phyloP scores from a whole-genome alignment of 306 rosid species.

The Rosa multiflora region DNA sequence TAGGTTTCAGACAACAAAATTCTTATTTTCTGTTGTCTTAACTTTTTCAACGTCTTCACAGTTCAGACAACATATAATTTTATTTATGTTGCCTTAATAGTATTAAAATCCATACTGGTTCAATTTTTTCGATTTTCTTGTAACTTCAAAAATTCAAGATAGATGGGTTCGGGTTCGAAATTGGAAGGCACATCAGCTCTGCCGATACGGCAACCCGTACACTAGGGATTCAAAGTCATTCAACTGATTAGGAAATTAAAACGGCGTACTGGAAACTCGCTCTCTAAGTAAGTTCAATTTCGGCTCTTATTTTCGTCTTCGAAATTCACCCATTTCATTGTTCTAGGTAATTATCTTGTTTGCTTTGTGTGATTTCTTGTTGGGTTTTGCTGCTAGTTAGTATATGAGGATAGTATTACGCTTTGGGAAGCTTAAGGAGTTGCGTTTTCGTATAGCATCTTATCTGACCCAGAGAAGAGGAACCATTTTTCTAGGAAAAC shows the following conservation, averaged over 20 bases:
- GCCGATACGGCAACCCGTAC: slow-evolving; percentile 79
- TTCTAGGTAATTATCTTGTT: not conserved
- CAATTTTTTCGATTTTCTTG: too few species aligned
- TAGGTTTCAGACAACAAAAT: too few species aligned
- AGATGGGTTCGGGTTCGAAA: slow-evolving; percentile 61
- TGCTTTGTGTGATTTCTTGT: not conserved
- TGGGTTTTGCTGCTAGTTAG: not conserved
- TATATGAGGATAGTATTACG: too few species aligned
- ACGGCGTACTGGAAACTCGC: slow-evolving; percentile 93
- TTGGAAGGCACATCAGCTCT: slow-evolving; percentile 85
- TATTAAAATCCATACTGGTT: too few species aligned
- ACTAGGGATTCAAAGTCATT: slow-evolving; percentile 42
- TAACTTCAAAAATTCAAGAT: not conserved
- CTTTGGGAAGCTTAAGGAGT: slow-evolving; percentile 35
- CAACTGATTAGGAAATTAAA: slow-evolving; percentile 83
- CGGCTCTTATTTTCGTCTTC: not conserved
- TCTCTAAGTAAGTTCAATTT: slow-evolving; percentile 60
- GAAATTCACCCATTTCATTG: not conserved
- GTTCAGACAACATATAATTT: too few species aligned
- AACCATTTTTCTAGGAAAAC: not conserved
- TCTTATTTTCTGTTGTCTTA: too few species aligned
- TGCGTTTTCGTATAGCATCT: slow-evolving; percentile 87
- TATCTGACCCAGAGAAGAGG: slow-evolving; percentile 98
- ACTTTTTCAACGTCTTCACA: too few species aligned
- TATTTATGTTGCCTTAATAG: too few species aligned